These are phyloP conservation scores for Chaetomium sp. DNA, from an alignment of 2,329 filamentous ascomycete genomes.

Conservation along the genomic window DNA sequence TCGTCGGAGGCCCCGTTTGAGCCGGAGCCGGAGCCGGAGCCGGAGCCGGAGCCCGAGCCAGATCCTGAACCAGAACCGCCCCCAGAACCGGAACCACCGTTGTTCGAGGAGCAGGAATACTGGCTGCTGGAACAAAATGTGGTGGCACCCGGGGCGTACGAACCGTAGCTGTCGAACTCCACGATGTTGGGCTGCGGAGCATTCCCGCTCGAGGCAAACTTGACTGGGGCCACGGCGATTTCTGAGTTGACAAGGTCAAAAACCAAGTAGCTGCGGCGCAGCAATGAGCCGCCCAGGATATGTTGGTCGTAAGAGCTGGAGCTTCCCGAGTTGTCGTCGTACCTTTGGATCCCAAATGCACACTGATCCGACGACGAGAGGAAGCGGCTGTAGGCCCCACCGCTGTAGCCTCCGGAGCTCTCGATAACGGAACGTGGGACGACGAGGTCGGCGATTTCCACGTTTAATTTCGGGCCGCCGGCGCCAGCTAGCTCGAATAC, in stretches of 20 bases:
- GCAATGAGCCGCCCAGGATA: slow-evolving; percentile 23
- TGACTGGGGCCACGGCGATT: slow-evolving; percentile 28
- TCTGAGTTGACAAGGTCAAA: slow-evolving; percentile 30
- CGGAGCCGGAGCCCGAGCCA: too few relatives aligned
- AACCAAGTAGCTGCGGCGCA: slow-evolving; percentile 30
- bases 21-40: slow-evolving; percentile 1
- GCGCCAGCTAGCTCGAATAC: slow-evolving; percentile 24
- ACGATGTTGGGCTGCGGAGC: slow-evolving; percentile 21
- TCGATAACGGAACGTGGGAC: slow-evolving; percentile 13
- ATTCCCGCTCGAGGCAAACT: slow-evolving; percentile 16
- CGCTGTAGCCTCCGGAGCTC: not conserved
- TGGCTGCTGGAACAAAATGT: slow-evolving; percentile 14
- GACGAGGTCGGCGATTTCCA: slow-evolving; percentile 27
- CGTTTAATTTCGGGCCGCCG: slow-evolving; percentile 26
- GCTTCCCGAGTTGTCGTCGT: slow-evolving; percentile 1
- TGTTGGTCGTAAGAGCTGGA: slow-evolving; percentile 4
- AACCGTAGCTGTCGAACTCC: slow-evolving; percentile 24
- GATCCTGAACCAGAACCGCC: slow-evolving; percentile 3
- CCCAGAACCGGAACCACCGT: not conserved
- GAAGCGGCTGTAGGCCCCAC: not conserved
- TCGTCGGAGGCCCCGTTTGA: not conserved
- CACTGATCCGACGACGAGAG: slow-evolving; percentile 16
- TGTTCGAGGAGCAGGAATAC: not conserved
- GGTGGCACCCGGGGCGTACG: slow-evolving; percentile 25
- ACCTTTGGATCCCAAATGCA: slow-evolving; percentile 29